Evolutionary conservation across 257 asterid genomes (phyloP), one percentile per base, ranked within the genome.

Genomic region (Verbascum thapsus): DNA sequence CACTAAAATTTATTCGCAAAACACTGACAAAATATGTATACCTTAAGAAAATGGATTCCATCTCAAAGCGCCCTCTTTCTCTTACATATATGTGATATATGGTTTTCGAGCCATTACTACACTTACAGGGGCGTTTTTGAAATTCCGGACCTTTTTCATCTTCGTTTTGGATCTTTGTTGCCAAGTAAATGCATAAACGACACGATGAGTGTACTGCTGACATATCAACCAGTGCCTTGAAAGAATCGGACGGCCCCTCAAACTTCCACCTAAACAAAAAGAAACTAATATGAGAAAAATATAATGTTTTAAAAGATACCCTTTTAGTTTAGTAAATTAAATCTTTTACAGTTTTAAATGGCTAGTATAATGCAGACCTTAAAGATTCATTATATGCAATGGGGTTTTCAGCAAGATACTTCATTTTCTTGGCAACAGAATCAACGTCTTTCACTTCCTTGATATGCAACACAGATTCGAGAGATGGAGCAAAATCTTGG

Each of bases 141-240:
- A 87, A 94, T 50, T 70, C 76, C 6, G 86, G 76, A 8, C 62
- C 72, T 53, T 75, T 63, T 74, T 92, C 96, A 8, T 83, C 91
- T 71, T 72, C 76, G 35, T 83, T 83, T 59, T 65, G 86, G 60
- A 83, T 73, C 69, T 79, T 87, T 61, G 96, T 90, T 43, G 96
- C 97, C 80, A 90, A 63, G 76, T 63, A 71, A 70, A 94, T 87
- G 95, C 99, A 90, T 70, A 94, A 72, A 15, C 99, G 99, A 54
- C 99, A 94, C 39, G 99, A 90, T 23, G 99, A 94, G 79, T 94
- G 99, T 48, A 94, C 97, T 50, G 99, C 96, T 52, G 99, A 90
- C 99, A 94, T 94, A 70, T 94, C 99, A 32, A 94, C 76, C n/a
- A 94, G 96, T 62, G 97, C 99, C 85, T 87, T 94, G 79, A 94